Conservation (phyloP, 2,329 filamentous ascomycete species). For the Penicillium hesseltinei region DNA sequence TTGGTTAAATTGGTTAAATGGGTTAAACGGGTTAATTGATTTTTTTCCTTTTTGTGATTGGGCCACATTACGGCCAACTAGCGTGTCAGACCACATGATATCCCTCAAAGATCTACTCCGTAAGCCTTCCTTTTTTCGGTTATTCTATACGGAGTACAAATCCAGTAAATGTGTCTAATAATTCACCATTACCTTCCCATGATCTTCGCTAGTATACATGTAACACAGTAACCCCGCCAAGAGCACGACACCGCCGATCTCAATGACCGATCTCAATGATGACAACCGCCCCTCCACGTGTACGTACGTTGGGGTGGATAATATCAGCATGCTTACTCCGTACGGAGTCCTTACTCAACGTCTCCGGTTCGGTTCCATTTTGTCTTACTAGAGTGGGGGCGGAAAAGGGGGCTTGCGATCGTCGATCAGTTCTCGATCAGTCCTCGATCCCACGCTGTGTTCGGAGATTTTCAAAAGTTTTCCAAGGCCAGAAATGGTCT, state of each 20-base stretch:
- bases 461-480: not conserved
- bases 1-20: not conserved
- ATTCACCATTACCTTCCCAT: not conserved
- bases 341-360: not conserved
- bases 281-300: not conserved
- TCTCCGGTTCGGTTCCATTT: not conserved
- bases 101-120: not conserved
- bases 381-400: not conserved
- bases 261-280: conserved; percentile 4
- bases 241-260: conserved; percentile 2
- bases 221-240: not conserved
- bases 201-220: not conserved
- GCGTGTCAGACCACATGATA: not conserved
- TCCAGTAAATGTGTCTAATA: not conserved
- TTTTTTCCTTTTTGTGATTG: not conserved
- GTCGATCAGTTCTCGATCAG: not conserved
- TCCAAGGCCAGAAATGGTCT: not conserved
- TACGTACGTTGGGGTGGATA: not conserved
- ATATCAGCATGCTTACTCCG: not conserved
- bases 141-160: not conserved
- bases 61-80: not conserved
- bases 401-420: not conserved
- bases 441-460: not conserved
- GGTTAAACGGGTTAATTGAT: no score
- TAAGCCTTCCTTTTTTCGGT: not conserved